Conservation (phyloP, 2,329 filamentous ascomycete species). For the Orbilia oligospora region DNA sequence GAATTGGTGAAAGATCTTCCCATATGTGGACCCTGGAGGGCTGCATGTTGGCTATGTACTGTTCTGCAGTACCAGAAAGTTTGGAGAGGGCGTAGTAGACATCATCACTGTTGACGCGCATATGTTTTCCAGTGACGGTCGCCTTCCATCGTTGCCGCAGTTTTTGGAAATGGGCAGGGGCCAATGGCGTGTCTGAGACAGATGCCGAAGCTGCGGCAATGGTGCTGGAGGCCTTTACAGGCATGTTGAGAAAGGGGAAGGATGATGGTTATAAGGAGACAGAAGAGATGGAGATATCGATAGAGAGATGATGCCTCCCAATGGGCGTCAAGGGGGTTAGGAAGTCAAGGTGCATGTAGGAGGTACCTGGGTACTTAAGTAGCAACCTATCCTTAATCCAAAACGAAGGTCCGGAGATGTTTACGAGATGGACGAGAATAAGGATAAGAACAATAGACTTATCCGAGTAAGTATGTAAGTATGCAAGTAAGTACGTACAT, state of each 20-base stretch:
- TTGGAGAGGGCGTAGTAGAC: conserved; percentile 55
- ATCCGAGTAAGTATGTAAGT: too few species aligned
- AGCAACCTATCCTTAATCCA: too few species aligned
- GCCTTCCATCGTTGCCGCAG: conserved; percentile 58
- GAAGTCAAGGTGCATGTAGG: background rate
- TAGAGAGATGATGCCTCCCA: background rate
- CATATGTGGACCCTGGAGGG: conserved; percentile 57
- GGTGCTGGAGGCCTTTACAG: background rate
- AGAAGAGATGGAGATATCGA: background rate
- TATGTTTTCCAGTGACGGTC: conserved; percentile 50
- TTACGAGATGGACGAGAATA: too few species aligned
- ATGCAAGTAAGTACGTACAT: background rate
- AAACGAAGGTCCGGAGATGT: too few species aligned
- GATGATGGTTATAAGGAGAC: too few species aligned
- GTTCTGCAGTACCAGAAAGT: conserved; percentile 57
- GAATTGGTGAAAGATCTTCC: conserved; percentile 61
- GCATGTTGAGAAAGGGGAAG: background rate
- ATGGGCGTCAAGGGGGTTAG: background rate
- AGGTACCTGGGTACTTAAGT: too few species aligned
- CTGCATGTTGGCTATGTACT: conserved; percentile 48
- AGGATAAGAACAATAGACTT: too few species aligned
- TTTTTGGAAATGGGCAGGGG: conserved; percentile 58
- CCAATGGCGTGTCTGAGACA: conserved; percentile 54
- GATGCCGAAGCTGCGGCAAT: background rate
- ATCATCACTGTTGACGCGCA: conserved; percentile 53